Percentiles rank a stretch among this genome's conserved stretches.
These are phyloP conservation scores for Talaromyces sp. DNA, from an alignment of 2,329 filamentous ascomycete species.

Conservation along the genomic window DNA sequence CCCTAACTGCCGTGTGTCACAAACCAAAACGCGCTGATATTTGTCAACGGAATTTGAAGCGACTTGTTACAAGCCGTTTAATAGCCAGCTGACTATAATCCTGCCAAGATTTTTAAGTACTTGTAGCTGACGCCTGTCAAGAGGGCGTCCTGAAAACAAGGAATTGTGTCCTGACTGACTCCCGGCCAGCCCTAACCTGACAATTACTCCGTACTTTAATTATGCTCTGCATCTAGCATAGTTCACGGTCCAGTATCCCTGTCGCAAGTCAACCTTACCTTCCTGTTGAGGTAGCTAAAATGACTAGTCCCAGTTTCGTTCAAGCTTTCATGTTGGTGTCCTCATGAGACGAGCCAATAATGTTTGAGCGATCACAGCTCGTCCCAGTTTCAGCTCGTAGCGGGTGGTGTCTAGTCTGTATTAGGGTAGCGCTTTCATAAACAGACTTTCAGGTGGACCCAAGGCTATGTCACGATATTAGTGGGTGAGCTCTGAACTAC, in stretches of 20 bases:
- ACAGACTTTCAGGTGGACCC: neutral
- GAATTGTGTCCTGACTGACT: neutral
- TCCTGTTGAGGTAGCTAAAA: neutral
- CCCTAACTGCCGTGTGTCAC: neutral
- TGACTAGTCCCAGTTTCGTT: conserved; percentile 3
- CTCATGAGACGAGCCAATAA: neutral
- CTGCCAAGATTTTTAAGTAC: neutral
- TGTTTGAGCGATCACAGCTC: neutral
- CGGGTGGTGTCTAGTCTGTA: neutral
- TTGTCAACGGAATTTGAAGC: neutral
- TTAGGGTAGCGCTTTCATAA: neutral
- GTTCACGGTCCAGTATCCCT: neutral
- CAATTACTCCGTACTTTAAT: neutral
- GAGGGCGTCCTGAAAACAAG: neutral
- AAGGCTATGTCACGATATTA: neutral
- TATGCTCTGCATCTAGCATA: neutral
- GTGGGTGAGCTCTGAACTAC: neutral
- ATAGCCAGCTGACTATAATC: neutral
- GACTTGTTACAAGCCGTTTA: neutral
- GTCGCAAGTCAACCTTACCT: neutral
- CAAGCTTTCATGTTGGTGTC: neutral
- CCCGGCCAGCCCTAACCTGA: neutral
- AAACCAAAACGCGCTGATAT: neutral
- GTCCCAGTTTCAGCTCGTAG: conserved; percentile 1
- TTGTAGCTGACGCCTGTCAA: neutral